A percentile compares a stretch with the other conserved stretches of the same genome.
Evolutionary conservation across 2,329 filamentous ascomycete species (phyloP).

Genomic region (Xylaria sp.): DNA sequence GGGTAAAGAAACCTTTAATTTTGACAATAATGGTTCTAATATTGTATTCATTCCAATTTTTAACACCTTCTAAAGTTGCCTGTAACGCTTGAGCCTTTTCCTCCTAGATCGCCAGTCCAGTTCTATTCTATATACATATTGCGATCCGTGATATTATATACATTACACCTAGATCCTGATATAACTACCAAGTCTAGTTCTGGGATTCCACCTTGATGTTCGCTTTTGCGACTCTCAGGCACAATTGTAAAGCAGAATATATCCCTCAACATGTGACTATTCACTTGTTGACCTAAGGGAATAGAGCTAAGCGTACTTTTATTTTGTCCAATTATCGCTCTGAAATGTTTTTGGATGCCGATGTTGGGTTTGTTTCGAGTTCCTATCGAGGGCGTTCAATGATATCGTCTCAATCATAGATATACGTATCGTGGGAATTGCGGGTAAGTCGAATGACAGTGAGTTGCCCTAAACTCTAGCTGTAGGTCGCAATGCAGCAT

Average conservation of each 20-base stretch:
- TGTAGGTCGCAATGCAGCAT: not conserved
- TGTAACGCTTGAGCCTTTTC: not conserved
- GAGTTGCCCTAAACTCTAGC: not conserved
- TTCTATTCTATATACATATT: not conserved
- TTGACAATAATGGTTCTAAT: not conserved
- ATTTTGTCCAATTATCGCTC: not conserved
- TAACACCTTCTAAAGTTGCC: constrained; percentile 8
- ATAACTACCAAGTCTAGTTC: not conserved
- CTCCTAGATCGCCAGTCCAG: not conserved
- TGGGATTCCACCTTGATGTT: not conserved
- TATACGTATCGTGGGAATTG: not conserved
- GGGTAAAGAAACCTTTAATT: not conserved
- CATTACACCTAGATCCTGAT: not conserved
- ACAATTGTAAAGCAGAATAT: not conserved
- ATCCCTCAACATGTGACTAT: not conserved
- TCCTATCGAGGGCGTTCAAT: not conserved
- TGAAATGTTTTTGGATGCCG: not conserved
- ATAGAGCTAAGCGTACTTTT: not conserved
- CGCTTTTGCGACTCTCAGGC: not conserved
- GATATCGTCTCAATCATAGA: not conserved
- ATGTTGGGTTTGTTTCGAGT: not conserved
- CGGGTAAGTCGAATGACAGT: not conserved
- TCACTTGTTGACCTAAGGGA: not conserved
- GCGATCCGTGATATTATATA: not conserved
- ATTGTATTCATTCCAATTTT: constrained; percentile 5